Conservation (phyloP, 192 early-diverging fungal species). For the Lunasporangiospora selenospora region DNA sequence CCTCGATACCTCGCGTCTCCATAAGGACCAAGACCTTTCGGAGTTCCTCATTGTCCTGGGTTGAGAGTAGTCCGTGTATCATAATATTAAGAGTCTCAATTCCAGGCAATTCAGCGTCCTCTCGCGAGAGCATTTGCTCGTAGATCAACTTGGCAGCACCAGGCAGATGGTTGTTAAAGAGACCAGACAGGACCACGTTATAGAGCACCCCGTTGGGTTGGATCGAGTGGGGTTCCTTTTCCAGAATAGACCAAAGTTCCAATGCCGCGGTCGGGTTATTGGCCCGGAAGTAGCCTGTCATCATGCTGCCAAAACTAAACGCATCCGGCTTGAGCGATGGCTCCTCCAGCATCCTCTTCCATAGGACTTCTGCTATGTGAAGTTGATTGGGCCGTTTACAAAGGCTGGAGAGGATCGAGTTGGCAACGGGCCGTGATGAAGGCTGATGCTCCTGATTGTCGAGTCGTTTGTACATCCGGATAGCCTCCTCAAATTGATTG, state of each 20-base stretch:
- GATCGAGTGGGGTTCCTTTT: slow-evolving; percentile 16
- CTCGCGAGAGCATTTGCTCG: background rate
- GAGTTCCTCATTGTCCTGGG: slow-evolving; percentile 11
- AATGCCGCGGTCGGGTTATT: slow-evolving; percentile 11
- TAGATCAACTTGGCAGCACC: slow-evolving; percentile 17
- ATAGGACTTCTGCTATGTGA: slow-evolving; percentile 5
- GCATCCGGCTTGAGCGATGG: slow-evolving; percentile 16
- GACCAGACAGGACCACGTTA: slow-evolving; percentile 15
- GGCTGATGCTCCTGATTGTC: background rate
- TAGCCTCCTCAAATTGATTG: slow-evolving; percentile 9
- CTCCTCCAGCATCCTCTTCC: slow-evolving; percentile 8
- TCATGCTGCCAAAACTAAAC: slow-evolving; percentile 27
- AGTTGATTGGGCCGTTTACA: slow-evolving; percentile 13
- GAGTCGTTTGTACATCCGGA: slow-evolving; percentile 7
- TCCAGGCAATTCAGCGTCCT: background rate
- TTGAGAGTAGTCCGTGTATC: slow-evolving; percentile 32
- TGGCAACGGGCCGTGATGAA: background rate
- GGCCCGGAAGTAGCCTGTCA: slow-evolving; percentile 25
- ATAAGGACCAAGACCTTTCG: slow-evolving; percentile 7
- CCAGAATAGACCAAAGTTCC: slow-evolving; percentile 21
- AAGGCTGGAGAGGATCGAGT: slow-evolving; percentile 21
- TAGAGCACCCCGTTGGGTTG: slow-evolving; percentile 7
- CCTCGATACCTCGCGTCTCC: slow-evolving; percentile 1
- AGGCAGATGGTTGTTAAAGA: slow-evolving; percentile 22
- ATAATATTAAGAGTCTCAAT: slow-evolving; percentile 30